Conservation (phyloP, 2,329 filamentous ascomycete species). For the Beauveria brongniartii region DNA sequence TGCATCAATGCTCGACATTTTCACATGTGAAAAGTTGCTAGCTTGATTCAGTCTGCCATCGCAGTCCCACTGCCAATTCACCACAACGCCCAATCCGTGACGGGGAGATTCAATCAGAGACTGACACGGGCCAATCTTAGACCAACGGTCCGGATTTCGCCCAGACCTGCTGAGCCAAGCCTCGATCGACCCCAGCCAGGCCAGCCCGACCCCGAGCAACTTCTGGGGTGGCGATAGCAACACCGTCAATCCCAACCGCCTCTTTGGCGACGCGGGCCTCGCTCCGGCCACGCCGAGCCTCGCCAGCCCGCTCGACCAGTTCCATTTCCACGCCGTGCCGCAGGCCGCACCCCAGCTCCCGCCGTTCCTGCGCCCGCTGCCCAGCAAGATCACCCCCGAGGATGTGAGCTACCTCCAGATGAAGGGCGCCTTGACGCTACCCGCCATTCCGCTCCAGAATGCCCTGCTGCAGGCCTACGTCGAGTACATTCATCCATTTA, state of each 20-base stretch:
- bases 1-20: slow-evolving; percentile 11
- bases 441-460: slow-evolving; percentile 61
- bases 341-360: slow-evolving; percentile 40
- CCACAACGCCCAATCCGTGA: not conserved
- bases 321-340: not conserved
- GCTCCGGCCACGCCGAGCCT: slow-evolving; percentile 36
- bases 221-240: slow-evolving; percentile 17
- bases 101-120: not conserved
- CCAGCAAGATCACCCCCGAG: slow-evolving; percentile 66
- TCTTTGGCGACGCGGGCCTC: slow-evolving; percentile 31
- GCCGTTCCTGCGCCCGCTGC: slow-evolving; percentile 70
- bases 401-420: slow-evolving; percentile 75
- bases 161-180: slow-evolving; percentile 9
- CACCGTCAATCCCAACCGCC: slow-evolving; percentile 25
- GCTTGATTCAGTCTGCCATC: not conserved
- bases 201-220: slow-evolving; percentile 13
- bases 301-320: slow-evolving; percentile 32
- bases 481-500: slow-evolving; percentile 88
- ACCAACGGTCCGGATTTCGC: slow-evolving; percentile 12
- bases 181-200: slow-evolving; percentile 3
- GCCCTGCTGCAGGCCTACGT: slow-evolving; percentile 76
- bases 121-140: slow-evolving; percentile 10
- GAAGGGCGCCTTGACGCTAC: slow-evolving; percentile 79
- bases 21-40: slow-evolving; percentile 17
- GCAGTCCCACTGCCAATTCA: not conserved